phyloP scores from a whole-genome alignment of 2,329 filamentous ascomycete genomes.

The Fusarium sp. region DNA sequence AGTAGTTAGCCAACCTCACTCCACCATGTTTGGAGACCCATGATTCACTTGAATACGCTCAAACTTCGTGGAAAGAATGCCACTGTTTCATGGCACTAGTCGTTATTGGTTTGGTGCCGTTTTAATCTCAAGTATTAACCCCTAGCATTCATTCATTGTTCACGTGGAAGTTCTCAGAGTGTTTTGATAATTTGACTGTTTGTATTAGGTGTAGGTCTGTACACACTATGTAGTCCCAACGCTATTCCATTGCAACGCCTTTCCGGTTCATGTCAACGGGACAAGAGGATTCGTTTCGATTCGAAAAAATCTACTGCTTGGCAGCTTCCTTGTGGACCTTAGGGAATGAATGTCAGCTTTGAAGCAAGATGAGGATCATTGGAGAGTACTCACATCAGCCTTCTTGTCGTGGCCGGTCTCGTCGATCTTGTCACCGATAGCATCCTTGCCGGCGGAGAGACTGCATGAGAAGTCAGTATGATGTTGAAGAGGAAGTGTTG shows the following conservation, averaged over 20 bases:
- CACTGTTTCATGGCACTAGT: too few relatives aligned
- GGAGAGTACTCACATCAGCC: constrained; percentile 49
- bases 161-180: neutral
- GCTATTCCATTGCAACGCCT: constrained; percentile 28
- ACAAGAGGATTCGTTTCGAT: too few relatives aligned
- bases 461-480: constrained; percentile 52
- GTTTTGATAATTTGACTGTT: constrained; percentile 2
- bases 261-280: neutral
- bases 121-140: neutral
- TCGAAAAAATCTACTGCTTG: too few relatives aligned
- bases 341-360: neutral
- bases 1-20: too few relatives aligned
- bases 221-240: constrained; percentile 15
- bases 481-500: fast-evolving
- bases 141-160: neutral
- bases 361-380: too few relatives aligned
- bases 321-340: neutral
- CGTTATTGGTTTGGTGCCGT: too few relatives aligned
- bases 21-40: too few relatives aligned
- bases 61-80: too few relatives aligned
- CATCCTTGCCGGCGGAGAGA: too few relatives aligned
- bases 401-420: constrained; percentile 57
- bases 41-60: too few relatives aligned
- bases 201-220: constrained; percentile 21
- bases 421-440: constrained; percentile 54